Conservation (phyloP, 805 yeast genomes). For the Barnettozyma salicaria region DNA sequence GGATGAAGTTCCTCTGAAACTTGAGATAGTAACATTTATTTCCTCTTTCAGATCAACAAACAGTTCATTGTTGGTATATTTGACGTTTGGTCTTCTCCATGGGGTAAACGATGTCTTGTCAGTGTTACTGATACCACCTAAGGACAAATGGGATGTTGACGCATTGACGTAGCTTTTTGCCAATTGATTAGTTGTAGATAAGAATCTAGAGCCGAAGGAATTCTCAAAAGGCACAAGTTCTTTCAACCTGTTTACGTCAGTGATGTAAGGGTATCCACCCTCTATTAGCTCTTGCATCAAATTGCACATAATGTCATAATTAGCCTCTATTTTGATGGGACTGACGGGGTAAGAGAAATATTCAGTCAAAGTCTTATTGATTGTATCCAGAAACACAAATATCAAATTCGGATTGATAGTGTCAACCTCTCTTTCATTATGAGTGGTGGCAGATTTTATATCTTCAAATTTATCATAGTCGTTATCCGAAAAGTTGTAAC, state of each 20-base stretch:
- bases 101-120: slow-evolving; percentile 39
- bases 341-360: slow-evolving; percentile 55
- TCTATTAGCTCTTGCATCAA: slow-evolving; percentile 75
- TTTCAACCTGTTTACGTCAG: slow-evolving; percentile 64
- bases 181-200: slow-evolving; percentile 32
- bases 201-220: slow-evolving; percentile 28
- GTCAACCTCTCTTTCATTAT: background rate
- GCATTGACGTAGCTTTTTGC: slow-evolving; percentile 23
- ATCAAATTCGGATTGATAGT: slow-evolving; percentile 47
- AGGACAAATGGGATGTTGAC: slow-evolving; percentile 8
- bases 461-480: background rate
- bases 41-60: slow-evolving; percentile 77
- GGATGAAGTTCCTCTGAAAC: slow-evolving; percentile 6
- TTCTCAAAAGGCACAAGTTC: slow-evolving; percentile 57
- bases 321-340: slow-evolving; percentile 53
- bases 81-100: slow-evolving; percentile 75
- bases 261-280: slow-evolving; percentile 64
- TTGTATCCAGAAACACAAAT: slow-evolving; percentile 42
- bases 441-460: background rate
- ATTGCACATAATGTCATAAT: slow-evolving; percentile 64
- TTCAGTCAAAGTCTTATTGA: slow-evolving; percentile 47
- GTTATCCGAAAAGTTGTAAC: background rate
- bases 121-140: slow-evolving; percentile 4
- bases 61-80: slow-evolving; percentile 74
- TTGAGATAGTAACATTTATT: slow-evolving; percentile 45